These are phyloP conservation scores for Potentilla sterilis DNA, from an alignment of 306 rosid genomes.

Conservation along the genomic window DNA sequence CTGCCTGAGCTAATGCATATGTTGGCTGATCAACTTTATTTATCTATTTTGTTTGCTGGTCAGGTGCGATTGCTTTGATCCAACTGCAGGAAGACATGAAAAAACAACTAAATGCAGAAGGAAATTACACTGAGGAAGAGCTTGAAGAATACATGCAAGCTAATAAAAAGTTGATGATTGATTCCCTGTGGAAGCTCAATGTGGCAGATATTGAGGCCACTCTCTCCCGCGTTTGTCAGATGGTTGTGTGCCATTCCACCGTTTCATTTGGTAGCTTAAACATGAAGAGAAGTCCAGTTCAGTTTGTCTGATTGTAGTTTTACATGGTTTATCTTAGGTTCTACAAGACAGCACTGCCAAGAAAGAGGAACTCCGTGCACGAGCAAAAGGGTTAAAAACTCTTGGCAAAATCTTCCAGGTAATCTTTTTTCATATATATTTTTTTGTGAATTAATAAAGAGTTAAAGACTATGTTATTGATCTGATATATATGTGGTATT, in stretches of 20 bases:
- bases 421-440: not conserved
- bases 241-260: conserved; percentile 47
- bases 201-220: conserved; percentile 99
- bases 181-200: conserved; percentile 97
- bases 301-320: conserved; percentile 28
- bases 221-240: conserved; percentile 94
- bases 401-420: conserved; percentile 99
- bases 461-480: conserved; percentile 7
- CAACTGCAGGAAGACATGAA: conserved; percentile 99
- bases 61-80: conserved; percentile 94
- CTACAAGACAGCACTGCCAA: conserved; percentile 80
- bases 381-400: conserved; percentile 95
- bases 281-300: not conserved
- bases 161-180: conserved; percentile 86
- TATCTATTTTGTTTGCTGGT: conserved; percentile 31
- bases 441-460: conserved; percentile 15
- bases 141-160: conserved; percentile 85
- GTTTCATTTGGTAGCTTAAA: not conserved
- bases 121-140: conserved; percentile 88
- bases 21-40: conserved; percentile 23
- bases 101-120: conserved; percentile 86
- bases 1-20: not conserved
- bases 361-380: conserved; percentile 91
- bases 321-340: conserved; percentile 55
- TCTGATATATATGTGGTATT: conserved; percentile 29